Evolutionary conservation across 352 stramenopile species (phyloP), one percentile per base, ranked within the genome.

Genomic region (Globisporangium paddicum): DNA sequence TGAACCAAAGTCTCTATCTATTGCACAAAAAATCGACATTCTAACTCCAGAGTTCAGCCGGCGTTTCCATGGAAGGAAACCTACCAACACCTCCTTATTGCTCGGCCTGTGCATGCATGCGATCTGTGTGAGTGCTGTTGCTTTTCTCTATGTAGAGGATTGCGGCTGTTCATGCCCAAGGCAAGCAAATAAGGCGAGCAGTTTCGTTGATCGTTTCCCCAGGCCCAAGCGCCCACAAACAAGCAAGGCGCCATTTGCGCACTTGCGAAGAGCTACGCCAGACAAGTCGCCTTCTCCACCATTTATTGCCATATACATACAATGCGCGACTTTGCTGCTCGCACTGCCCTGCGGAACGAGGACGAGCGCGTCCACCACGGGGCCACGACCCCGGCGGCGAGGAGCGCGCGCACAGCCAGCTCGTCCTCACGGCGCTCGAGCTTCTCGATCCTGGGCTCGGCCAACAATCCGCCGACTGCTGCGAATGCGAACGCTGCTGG

Each of bases 301-400:
- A n/a, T n/a, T n/a, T n/a, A n/a, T 47, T 47, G 14, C 5, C 7
- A 4, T 51, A 8, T 6, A 3, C 19, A 13, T 18, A 34, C 5
- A 2, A 58, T 58, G 51, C 51, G 51, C 6, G 51, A 58, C 18
- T 32, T 58, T 11, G 23, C n/a, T n/a, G n/a, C n/a, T n/a, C n/a
- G 7, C 19, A 21, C 13, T 13, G 35, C n/a, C 9, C 23, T 38
- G 51, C 55, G 55, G 14, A 34, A 61, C 21, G 55, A 52, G 40
- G 55, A 61, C 42, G 41, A 53, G 7, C 54, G 11, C 54, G 40
- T n/a, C n/a, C n/a, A 18, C 25, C 51, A 21, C 51, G 16, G 6
- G 26, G 28, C 23, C 11, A 54, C 18, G 30, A 51, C 28, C 18
- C 41, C 55, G 5, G 40, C n/a, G n/a, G 35, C 35, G 19, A 32